These are phyloP conservation scores for Grammothele lineata DNA, from an alignment of 768 basidiomycete species.

Conservation along the genomic window DNA sequence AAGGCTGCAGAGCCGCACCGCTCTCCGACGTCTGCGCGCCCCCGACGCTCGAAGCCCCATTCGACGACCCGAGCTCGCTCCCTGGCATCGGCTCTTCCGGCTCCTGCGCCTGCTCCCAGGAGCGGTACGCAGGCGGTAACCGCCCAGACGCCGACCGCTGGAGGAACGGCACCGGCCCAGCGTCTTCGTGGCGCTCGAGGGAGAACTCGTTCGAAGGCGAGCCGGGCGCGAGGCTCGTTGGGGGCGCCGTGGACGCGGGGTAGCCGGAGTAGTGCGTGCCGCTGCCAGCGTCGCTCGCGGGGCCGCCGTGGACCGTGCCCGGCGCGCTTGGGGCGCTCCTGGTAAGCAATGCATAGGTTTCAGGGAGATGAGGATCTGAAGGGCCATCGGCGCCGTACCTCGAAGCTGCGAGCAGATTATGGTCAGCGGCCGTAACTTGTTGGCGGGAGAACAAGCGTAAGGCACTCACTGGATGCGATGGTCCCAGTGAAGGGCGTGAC, in stretches of 20 bases:
- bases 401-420: not conserved
- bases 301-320: not conserved
- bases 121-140: conserved; percentile 13
- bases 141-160: conserved; percentile 12
- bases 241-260: not conserved
- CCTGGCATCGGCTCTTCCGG: not conserved
- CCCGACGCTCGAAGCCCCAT: not conserved
- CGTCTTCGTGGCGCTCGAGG: conserved; percentile 12
- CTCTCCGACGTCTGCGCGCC: too few species aligned
- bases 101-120: conserved; percentile 2
- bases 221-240: too few species aligned
- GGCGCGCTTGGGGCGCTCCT: not conserved
- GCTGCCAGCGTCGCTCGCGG: not conserved
- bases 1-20: too few species aligned
- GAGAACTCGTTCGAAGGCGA: not conserved
- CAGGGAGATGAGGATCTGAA: not conserved
- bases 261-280: not conserved
- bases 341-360: not conserved
- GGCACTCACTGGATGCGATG: conserved; percentile 2
- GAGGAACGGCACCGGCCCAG: conserved; percentile 2
- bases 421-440: not conserved
- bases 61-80: not conserved
- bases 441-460: not conserved
- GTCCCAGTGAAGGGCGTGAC: conserved; percentile 9
- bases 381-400: not conserved